Evolutionary conservation across 306 rosid species (phyloP), one percentile per base, ranked within the genome.

Genomic region (Ochetophila trinervis): DNA sequence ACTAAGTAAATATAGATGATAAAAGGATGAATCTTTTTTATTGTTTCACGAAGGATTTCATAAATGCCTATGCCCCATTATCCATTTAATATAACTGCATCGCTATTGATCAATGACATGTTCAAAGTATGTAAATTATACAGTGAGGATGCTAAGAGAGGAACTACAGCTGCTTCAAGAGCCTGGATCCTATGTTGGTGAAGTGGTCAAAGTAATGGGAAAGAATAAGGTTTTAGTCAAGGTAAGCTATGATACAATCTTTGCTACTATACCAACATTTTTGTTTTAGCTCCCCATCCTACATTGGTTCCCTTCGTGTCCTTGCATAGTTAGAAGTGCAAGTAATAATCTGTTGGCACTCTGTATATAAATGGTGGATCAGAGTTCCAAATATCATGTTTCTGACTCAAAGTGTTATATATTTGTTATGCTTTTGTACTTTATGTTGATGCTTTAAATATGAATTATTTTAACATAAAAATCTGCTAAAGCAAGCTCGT

Each of bases 121-220:
- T 52, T 20, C n/a, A n/a, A 40, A 14, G 6, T 40, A 74, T 47
- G 35, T 22, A 45, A 62, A 69, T 72, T 68, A 50, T 67, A 63
- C 87, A 94, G 99, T 94, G 91, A 88, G 99, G 80, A 90, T 90
- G 99, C 99, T 94, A 6, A 86, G 96, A 23, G 99, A 94, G 83
- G 99, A 94, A 65, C 79, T 94, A 30, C 99, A 94, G 83, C 90
- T 90, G 78, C 97, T 94, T 66, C 99, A 94, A 79, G 99, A 94
- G 74, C 99, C 99, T 4, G 99, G 99, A 47, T 94, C 99, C 0
- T 94, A 94, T 74, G 99, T 94, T 1, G 99, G 99, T 34, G 99
- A 94, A 82, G 99, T 94, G 62, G 97, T 94, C 42, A 94, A 94
- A 78, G 99, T 90, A 52, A 94, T 94, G 99, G 99, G 99, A 30